These are phyloP conservation scores for Chloroidium sp. DNA, from an alignment of 163 green algal species.

Conservation along the genomic window DNA sequence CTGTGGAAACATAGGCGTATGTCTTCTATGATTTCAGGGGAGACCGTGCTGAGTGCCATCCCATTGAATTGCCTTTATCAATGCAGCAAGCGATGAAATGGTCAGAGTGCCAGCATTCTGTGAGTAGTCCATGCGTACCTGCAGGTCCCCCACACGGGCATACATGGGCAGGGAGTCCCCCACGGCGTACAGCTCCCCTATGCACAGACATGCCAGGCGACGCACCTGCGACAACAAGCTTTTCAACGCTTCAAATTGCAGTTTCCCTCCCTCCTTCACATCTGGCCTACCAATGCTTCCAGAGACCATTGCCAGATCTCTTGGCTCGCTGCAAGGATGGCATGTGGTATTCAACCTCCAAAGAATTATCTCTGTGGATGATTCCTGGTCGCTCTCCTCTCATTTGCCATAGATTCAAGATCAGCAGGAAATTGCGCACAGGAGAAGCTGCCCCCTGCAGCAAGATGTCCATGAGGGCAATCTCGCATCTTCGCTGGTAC, in stretches of 20 bases:
- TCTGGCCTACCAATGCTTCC: not conserved
- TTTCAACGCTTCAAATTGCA: not conserved
- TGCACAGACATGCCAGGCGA: constrained; percentile 46
- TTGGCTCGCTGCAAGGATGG: not conserved
- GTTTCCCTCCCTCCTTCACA: too few relatives aligned
- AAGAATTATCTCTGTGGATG: not conserved
- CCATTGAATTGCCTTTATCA: too few relatives aligned
- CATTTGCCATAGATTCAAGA: too few relatives aligned
- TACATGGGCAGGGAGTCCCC: constrained; percentile 70
- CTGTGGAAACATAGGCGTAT: too few relatives aligned
- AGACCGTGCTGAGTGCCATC: too few relatives aligned
- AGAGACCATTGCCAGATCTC: not conserved
- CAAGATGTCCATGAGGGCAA: constrained; percentile 52
- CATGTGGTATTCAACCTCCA: not conserved
- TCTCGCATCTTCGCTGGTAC: constrained; percentile 62
- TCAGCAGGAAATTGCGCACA: constrained; percentile 19
- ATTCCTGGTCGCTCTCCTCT: too few relatives aligned
- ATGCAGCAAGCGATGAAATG: too few relatives aligned
- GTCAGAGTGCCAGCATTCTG: too few relatives aligned
- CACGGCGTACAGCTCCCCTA: constrained; percentile 49
- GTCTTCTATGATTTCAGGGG: too few relatives aligned
- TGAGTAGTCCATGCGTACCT: too few relatives aligned
- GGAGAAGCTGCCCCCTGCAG: constrained; percentile 51
- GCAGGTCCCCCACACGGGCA: constrained; percentile 32
- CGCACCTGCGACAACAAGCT: constrained; percentile 45